These are phyloP conservation scores for Gautieria morchelliformis DNA, from an alignment of 768 basidiomycete genomes.

Conservation along the genomic window DNA sequence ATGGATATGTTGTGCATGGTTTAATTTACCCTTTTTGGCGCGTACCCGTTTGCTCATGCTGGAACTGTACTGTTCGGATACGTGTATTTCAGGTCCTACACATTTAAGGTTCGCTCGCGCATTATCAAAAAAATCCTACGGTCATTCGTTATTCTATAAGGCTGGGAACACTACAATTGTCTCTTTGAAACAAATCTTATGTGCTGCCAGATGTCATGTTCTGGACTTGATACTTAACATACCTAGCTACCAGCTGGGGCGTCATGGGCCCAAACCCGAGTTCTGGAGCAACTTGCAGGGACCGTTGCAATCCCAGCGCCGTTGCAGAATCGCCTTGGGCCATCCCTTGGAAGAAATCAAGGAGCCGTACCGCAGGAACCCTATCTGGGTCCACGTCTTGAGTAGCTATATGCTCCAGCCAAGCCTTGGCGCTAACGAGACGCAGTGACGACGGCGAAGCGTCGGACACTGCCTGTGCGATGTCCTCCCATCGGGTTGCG, in stretches of 20 bases:
- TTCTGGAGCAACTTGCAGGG: background rate
- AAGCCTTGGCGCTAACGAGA: background rate
- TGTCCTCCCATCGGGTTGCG: background rate
- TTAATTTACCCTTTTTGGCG: too few species aligned
- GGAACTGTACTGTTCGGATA: too few species aligned
- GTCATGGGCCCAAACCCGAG: background rate
- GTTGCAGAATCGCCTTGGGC: background rate
- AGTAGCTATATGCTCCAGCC: background rate
- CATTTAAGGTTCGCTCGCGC: too few species aligned
- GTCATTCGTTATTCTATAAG: too few species aligned
- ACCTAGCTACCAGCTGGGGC: background rate
- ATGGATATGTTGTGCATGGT: background rate
- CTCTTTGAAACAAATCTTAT: too few species aligned
- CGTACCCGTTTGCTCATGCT: too few species aligned
- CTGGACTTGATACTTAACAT: conserved; percentile 1
- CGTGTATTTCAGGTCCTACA: too few species aligned
- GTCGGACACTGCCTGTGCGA: background rate
- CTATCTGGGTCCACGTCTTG: background rate
- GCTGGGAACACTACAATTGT: too few species aligned
- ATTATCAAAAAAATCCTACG: too few species aligned
- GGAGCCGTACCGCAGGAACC: background rate
- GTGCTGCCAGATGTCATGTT: background rate
- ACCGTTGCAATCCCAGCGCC: background rate
- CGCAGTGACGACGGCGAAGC: background rate
- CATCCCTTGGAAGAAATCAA: background rate